These are phyloP conservation scores for Lachancea nothofagi DNA, from an alignment of 805 yeast species.

Conservation along the genomic window DNA sequence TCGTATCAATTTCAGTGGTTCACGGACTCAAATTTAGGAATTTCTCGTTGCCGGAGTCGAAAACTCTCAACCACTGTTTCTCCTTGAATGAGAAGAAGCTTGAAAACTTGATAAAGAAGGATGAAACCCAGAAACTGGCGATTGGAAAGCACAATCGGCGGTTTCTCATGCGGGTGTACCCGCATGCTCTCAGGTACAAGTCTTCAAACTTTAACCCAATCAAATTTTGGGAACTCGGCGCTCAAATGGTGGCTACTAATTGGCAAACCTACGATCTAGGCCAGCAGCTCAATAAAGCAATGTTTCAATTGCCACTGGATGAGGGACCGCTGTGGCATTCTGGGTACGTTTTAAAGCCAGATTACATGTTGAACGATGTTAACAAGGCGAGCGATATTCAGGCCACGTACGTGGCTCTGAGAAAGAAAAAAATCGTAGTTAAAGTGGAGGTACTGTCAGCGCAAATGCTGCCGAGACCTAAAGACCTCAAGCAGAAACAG, in stretches of 20 bases:
- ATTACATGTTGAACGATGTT: conserved; percentile 33
- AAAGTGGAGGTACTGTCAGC: conserved; percentile 62
- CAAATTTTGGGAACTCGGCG: conserved; percentile 76
- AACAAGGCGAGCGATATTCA: conserved; percentile 25
- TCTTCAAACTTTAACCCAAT: conserved; percentile 82
- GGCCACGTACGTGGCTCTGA: conserved; percentile 16
- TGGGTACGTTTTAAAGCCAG: conserved; percentile 82
- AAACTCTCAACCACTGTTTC: conserved; percentile 73
- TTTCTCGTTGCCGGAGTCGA: conserved; percentile 81
- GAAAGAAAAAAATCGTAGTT: conserved; percentile 18
- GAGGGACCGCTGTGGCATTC: conserved; percentile 28
- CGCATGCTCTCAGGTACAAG: conserved; percentile 67
- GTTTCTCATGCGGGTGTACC: conserved; percentile 79
- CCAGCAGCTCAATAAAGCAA: conserved; percentile 79
- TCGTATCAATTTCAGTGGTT: conserved; percentile 32
- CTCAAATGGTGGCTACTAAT: conserved; percentile 92
- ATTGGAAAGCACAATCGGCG: conserved; percentile 71
- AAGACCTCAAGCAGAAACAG: conserved; percentile 29
- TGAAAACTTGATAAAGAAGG: conserved; percentile 58
- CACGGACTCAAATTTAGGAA: conserved; percentile 75
- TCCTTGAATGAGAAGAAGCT: conserved; percentile 76
- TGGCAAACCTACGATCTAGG: conserved; percentile 94
- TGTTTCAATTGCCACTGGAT: conserved; percentile 56
- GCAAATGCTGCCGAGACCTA: conserved; percentile 75
- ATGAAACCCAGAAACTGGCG: conserved; percentile 47